Evolutionary conservation across 2,329 filamentous ascomycete species (phyloP).

Genomic region (Trichoderma gracile): DNA sequence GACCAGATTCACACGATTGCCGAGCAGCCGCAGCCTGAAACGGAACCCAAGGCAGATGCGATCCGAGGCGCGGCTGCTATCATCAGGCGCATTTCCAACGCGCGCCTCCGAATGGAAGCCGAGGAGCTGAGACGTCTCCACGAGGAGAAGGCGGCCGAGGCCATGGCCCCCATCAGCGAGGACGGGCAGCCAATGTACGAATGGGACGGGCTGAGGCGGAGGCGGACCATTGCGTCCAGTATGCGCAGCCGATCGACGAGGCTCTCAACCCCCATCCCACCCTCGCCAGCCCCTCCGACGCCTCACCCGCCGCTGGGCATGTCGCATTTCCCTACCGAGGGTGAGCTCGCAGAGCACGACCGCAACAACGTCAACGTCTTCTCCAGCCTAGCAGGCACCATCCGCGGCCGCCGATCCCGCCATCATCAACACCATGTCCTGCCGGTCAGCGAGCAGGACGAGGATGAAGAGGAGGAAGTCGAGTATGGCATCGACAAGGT

Average conservation of each 20-base stretch:
- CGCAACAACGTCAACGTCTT: constrained; percentile 48
- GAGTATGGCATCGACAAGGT: constrained; percentile 43
- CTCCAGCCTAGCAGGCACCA: constrained; percentile 59
- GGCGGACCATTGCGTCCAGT: constrained; percentile 56
- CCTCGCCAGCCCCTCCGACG: constrained; percentile 27
- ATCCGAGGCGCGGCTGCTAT: constrained; percentile 90
- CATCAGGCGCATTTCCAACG: constrained; percentile 75
- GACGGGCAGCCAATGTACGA: constrained; percentile 71
- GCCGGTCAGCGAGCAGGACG: constrained; percentile 35
- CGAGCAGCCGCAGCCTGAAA: constrained; percentile 93
- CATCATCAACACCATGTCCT: constrained; percentile 36
- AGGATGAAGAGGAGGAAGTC: constrained; percentile 30
- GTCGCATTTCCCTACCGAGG: constrained; percentile 72
- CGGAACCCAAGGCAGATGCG: constrained; percentile 92
- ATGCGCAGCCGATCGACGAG: constrained; percentile 34
- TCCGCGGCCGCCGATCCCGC: constrained; percentile 38
- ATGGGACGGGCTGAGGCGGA: constrained; percentile 85
- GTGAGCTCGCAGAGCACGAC: constrained; percentile 59
- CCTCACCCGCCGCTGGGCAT: constrained; percentile 65
- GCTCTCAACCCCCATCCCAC: constrained; percentile 33
- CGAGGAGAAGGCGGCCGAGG: constrained; percentile 72
- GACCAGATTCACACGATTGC: constrained; percentile 95
- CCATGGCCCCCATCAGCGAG: constrained; percentile 74
- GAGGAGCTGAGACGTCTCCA: constrained; percentile 77
- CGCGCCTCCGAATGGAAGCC: constrained; percentile 74